Evolutionary conservation across 2,329 filamentous ascomycete species (phyloP), one percentile per base, ranked within the genome.

Genomic region (Beauveria scarabaeidicola): DNA sequence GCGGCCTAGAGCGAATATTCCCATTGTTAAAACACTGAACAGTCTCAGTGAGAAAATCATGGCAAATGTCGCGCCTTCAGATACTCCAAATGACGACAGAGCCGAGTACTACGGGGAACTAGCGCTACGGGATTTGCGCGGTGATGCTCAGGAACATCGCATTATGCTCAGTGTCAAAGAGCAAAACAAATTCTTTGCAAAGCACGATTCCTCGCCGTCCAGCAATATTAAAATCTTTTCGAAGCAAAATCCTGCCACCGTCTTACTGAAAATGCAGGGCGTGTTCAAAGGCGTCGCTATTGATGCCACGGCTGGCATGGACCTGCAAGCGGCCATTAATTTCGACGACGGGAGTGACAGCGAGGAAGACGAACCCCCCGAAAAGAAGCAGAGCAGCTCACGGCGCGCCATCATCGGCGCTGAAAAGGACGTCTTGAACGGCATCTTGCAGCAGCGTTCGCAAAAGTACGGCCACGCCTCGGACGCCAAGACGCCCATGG

Each of bases 31-130:
- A 63, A 91, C 90, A 0, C 77, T 99, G 59, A 99, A 99, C 71
- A 90, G 83, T 62, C 81, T 97, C 59, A 96, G 91, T 67, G 91
- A 94, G 72, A 97, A 95, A 74, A 89, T 99, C 70, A 88, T 99
- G 81, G 88, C 88, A 52, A 89, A 92, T 64, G 90, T 96, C 11
- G 84, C 88, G 2, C 88, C 91, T 1, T 84, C 87, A 5, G 91
- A 97, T 69, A 80, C 83, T 1, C 81, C 86, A 62, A 81, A 79
- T 5, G 82, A 86, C 2, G 83, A 85, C 55, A 66, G 65, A 21
- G 86, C 85, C 62, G 88, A 91, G 65, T 86, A 87, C 0, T 94
- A 87, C 68, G 84, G 86, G 63, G 80, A 91, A 68, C 77, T 97
- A 36, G 81, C 85, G 43, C 79, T 99, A 15, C 85, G 86, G 27